A percentile compares a stretch with the other conserved stretches of the same genome.
Conservation (phyloP, 306 rosid genomes). For the Erythrophleum fordii region DNA sequence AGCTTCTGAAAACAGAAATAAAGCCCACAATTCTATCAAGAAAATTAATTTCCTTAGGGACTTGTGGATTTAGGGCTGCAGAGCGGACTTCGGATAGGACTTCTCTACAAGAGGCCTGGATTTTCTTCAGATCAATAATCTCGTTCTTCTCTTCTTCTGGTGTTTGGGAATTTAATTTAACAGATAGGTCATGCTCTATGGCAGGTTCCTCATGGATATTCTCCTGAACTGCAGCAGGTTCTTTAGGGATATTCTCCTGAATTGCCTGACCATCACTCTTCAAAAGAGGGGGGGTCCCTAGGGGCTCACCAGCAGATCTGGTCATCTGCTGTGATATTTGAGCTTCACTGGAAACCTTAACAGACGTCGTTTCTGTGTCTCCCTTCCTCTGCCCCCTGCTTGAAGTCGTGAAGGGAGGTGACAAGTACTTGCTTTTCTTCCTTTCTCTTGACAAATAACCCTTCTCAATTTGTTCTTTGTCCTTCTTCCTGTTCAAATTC, state of each 20-base stretch:
- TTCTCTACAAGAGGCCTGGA: conserved; percentile 44
- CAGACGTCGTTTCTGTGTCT: conserved; percentile 37
- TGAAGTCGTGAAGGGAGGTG: conserved; percentile 76
- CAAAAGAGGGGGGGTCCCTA: conserved; percentile 33
- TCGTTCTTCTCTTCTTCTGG: conserved; percentile 39
- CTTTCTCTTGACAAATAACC: conserved; percentile 61
- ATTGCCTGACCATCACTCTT: conserved; percentile 31
- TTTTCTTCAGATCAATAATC: conserved; percentile 51
- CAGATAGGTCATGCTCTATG: conserved; percentile 28
- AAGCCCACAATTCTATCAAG: conserved; percentile 49
- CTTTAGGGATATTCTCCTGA: conserved; percentile 33
- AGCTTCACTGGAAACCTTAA: conserved; percentile 33
- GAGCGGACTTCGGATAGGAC: conserved; percentile 53
- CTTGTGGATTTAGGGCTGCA: conserved; percentile 53
- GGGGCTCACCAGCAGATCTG: conserved; percentile 37
- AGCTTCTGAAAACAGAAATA: conserved; percentile 57
- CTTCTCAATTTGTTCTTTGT: conserved; percentile 40
- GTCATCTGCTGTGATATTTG: conserved; percentile 33
- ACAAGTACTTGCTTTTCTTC: conserved; percentile 85
- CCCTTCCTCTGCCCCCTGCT: conserved; percentile 43
- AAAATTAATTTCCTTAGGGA: conserved; percentile 38
- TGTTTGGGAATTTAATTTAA: conserved; percentile 39
- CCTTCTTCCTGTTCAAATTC: conserved; percentile 30
- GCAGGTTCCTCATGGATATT: conserved; percentile 31
- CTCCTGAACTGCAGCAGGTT: conserved; percentile 36